Evolutionary conservation across 2,329 filamentous ascomycete genomes (phyloP), one percentile per base, ranked within the genome.

Genomic region (Xylaria multiplex): DNA sequence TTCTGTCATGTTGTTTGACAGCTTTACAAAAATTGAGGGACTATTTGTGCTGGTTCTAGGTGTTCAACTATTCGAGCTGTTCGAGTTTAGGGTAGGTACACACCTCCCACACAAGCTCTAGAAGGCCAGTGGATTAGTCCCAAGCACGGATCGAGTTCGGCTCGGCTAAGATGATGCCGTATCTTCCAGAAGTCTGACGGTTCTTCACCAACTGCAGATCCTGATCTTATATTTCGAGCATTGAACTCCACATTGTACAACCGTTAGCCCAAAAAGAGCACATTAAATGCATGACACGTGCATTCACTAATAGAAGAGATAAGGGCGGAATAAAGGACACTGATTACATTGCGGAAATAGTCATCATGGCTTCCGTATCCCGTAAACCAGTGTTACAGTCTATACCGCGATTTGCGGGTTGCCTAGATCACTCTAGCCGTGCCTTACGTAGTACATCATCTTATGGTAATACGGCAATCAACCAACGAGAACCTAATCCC

Each of bases 1-100:
- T 11, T 70, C 69, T 42, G 64, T 50, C 73, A 72, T 74, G 19
- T 54, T 5, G 46, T 53, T 19, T 13, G 27, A 46, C 24, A 22
- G n/a, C 37, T 53, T 2, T 30, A 40, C 13, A 37, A 16, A 59
- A 13, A 37, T 59, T 19, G 42, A 42, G 43, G 11, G 22, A 30
- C 53, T 24, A 56, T 48, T 57, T 22, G 30, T 42, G 40, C 45
- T 52, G 49, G 45, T 65, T 35, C n/a, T 16, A 5, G 56, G 35
- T 46, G 45, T 35, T 53, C 32, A 42, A 52, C 19, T 59, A 24
- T 43, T 50, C 9, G 48, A 40, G 30, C 19, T 59, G 24, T 43
- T 50, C 9, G 48, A 40, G 30, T 24, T 42, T 14, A 55, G 30
- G 16, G 32, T 49, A 53, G 9, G 16, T 35, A 50, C 19, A 45